Evolutionary conservation across 495 filamentous ascomycete genomes (phyloP).

Genomic region (Hypoxylon rickii): DNA sequence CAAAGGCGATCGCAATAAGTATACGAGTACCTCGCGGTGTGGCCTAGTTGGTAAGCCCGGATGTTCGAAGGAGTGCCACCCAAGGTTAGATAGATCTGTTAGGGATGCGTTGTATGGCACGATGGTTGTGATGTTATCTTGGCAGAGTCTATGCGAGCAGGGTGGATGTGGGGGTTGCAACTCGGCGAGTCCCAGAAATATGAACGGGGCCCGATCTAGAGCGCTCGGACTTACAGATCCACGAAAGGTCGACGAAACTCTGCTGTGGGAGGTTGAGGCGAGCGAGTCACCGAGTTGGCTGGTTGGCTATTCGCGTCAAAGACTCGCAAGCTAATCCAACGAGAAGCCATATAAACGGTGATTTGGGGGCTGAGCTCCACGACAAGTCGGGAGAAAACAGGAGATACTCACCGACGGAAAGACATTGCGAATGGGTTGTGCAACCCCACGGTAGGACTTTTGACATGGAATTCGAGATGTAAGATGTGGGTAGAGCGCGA

Average conservation of each 20-base stretch:
- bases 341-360: background rate
- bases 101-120: background rate
- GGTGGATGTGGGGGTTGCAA: background rate
- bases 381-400: background rate
- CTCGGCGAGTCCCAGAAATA: background rate
- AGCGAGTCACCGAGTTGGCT: too few species aligned
- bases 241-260: background rate
- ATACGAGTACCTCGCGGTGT: background rate
- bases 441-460: background rate
- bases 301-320: background rate
- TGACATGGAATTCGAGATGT: background rate
- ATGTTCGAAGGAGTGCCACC: too few species aligned
- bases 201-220: background rate
- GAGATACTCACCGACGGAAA: constrained; percentile 8
- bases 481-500: background rate
- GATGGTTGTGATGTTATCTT: background rate
- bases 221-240: background rate
- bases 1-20: background rate
- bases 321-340: constrained; percentile 5
- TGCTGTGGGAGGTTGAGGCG: constrained; percentile 1
- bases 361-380: constrained; percentile 16
- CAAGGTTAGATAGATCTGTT: background rate
- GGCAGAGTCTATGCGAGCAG: background rate
- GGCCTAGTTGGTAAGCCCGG: background rate
- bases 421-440: constrained; percentile 9